Evolutionary conservation across 176 grass and related monocot genomes (phyloP).

Genomic region (Pontederia paniculata): DNA sequence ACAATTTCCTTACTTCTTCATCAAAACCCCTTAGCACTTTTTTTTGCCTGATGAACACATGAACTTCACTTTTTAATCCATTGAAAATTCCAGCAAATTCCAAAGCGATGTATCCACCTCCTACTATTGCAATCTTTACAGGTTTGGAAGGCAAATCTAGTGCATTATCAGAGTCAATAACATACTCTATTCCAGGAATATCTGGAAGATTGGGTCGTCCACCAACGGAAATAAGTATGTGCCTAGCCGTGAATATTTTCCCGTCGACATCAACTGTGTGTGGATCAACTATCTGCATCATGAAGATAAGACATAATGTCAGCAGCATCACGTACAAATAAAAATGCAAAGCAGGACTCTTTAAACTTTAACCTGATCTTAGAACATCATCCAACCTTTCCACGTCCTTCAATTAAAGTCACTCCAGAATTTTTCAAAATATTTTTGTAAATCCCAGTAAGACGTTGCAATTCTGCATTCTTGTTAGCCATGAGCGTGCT

Average conservation of each 20-base stretch:
- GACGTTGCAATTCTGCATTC: conserved; percentile 63
- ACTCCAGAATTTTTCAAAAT: conserved; percentile 53
- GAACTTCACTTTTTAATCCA: conserved; percentile 69
- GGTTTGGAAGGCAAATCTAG: conserved; percentile 46
- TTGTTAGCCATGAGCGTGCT: conserved; percentile 68
- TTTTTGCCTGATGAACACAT: conserved; percentile 75
- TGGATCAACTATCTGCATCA: conserved; percentile 46
- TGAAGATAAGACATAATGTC: background rate
- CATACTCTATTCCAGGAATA: conserved; percentile 68
- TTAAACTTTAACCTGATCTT: conserved; percentile 28
- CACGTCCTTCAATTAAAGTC: conserved; percentile 61
- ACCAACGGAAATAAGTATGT: conserved; percentile 67
- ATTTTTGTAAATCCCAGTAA: conserved; percentile 68
- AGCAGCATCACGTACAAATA: background rate
- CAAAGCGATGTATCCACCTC: conserved; percentile 76
- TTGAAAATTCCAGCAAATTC: conserved; percentile 73
- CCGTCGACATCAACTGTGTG: conserved; percentile 60
- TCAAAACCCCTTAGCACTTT: conserved; percentile 73
- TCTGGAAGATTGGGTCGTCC: conserved; percentile 42
- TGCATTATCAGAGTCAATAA: conserved; percentile 61
- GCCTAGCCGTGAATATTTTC: conserved; percentile 49
- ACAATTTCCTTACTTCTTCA: conserved; percentile 45
- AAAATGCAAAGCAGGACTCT: conserved; percentile 1
- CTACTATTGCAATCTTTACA: conserved; percentile 66
- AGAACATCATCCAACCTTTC: conserved; percentile 48